Conservation (phyloP, 2,329 filamentous ascomycete genomes). For the Diaporthe citriasiana region DNA sequence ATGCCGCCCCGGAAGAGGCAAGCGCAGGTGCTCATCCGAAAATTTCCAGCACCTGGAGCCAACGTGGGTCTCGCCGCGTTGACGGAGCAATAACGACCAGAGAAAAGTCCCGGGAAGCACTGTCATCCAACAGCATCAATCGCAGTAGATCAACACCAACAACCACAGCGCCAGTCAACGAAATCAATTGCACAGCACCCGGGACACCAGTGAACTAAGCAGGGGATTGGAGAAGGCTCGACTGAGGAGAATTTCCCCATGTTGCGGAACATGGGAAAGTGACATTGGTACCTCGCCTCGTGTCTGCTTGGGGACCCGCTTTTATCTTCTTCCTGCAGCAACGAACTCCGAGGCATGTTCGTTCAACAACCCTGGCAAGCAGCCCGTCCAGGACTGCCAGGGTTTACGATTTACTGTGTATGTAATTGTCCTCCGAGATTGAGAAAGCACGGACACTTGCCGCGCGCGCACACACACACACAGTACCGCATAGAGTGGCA, state of each 20-base stretch:
- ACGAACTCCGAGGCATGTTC: neutral
- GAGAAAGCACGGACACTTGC: conserved; percentile 12
- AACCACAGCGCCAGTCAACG: neutral
- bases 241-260: conserved; percentile 32
- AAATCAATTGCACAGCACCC: conserved; percentile 11
- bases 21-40: conserved; percentile 34
- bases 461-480: neutral
- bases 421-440: conserved; percentile 9
- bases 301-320: conserved; percentile 35
- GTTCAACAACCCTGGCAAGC: conserved; percentile 21
- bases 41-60: conserved; percentile 26
- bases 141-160: conserved; percentile 2
- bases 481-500: neutral
- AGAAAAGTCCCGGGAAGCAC: conserved; percentile 16
- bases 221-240: conserved; percentile 14
- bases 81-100: conserved; percentile 27
- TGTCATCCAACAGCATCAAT: conserved; percentile 1
- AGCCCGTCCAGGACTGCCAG: conserved; percentile 17
- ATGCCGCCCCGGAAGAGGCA: conserved; percentile 23
- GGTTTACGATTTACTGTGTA: conserved; percentile 1
- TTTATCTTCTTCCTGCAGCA: conserved; percentile 3
- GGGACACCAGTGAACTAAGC: neutral
- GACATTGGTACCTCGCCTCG: conserved; percentile 40
- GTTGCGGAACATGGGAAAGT: conserved; percentile 40
- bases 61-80: conserved; percentile 33